phyloP scores from a whole-genome alignment of 2,329 filamentous ascomycete species.

The Arachnomyces sp. region DNA sequence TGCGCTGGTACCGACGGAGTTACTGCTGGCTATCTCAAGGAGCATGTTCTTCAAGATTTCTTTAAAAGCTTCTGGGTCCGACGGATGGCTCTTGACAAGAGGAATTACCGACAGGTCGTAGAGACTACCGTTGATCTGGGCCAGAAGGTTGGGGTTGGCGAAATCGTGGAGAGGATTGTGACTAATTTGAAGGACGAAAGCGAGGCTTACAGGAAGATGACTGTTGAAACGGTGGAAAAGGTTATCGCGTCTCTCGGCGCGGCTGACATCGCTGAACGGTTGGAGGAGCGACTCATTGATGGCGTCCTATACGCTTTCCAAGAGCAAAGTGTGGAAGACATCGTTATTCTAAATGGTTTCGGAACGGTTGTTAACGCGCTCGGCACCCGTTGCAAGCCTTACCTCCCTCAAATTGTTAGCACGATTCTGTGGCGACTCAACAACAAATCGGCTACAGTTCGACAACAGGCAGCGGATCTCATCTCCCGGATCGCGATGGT shows the following conservation, averaged over 20 bases:
- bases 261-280: slow-evolving; percentile 82
- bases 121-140: slow-evolving; percentile 96
- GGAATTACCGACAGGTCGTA: slow-evolving; percentile 95
- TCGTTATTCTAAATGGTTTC: slow-evolving; percentile 94
- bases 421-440: slow-evolving; percentile 95
- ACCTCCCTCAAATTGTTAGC: slow-evolving; percentile 91
- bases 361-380: slow-evolving; percentile 95
- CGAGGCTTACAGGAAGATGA: slow-evolving; percentile 98
- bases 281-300: slow-evolving; percentile 91
- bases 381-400: slow-evolving; percentile 88
- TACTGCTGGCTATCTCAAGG: slow-evolving; percentile 87
- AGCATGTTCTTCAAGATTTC: slow-evolving; percentile 89
- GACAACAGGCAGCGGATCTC: slow-evolving; percentile 92
- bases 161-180: slow-evolving; percentile 89
- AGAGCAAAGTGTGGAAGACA: slow-evolving; percentile 92
- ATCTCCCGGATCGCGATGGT: slow-evolving; percentile 97
- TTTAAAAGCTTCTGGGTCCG: slow-evolving; percentile 99
- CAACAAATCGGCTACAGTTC: slow-evolving; percentile 94
- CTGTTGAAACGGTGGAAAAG: slow-evolving; percentile 95
- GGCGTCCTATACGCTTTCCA: slow-evolving; percentile 95
- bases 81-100: slow-evolving; percentile 92
- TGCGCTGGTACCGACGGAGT: slow-evolving; percentile 92
- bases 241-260: slow-evolving; percentile 86
- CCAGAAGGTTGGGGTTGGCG: slow-evolving; percentile 93
- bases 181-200: slow-evolving; percentile 96